A percentile compares a stretch with the other conserved stretches of the same genome.
These are phyloP conservation scores for Fusarium xyrophilum DNA, from an alignment of 2,329 filamentous ascomycete genomes.

Conservation along the genomic window DNA sequence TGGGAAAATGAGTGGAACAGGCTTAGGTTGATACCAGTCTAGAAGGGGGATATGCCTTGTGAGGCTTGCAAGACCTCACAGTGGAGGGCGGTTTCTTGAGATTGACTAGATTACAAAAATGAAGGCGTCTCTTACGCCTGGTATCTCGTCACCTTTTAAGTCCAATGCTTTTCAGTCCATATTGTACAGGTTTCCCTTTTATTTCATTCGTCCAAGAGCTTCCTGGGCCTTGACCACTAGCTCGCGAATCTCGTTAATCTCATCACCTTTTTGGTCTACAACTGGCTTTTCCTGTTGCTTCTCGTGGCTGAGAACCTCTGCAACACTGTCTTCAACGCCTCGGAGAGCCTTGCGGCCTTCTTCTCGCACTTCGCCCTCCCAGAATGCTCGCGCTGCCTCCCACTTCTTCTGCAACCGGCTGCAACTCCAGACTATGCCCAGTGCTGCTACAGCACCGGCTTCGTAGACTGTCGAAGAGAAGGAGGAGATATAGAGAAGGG, in stretches of 20 bases:
- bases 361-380: conserved; percentile 72
- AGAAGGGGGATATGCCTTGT: conserved; percentile 35
- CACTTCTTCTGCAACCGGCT: conserved; percentile 67
- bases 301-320: conserved; percentile 51
- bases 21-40: conserved; percentile 43
- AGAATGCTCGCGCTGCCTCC: conserved; percentile 66
- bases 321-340: conserved; percentile 61
- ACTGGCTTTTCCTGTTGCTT: conserved; percentile 33
- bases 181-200: conserved; percentile 38
- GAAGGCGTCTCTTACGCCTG: conserved; percentile 40
- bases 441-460: conserved; percentile 66
- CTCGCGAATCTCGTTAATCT: conserved; percentile 51
- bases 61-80: conserved; percentile 18
- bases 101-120: conserved; percentile 44
- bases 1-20: conserved; percentile 25
- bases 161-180: conserved; percentile 21
- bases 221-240: conserved; percentile 59
- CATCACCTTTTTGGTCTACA: conserved; percentile 39
- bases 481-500: conserved; percentile 63
- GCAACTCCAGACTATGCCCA: conserved; percentile 67
- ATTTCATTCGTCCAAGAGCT: conserved; percentile 57
- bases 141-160: conserved; percentile 40
- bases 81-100: conserved; percentile 38
- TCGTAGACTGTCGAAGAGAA: conserved; percentile 64
- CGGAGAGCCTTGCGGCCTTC: conserved; percentile 69